These are phyloP conservation scores for Basidiobolus heterosporus DNA, from an alignment of 371 early-diverging fungal species.

Conservation along the genomic window DNA sequence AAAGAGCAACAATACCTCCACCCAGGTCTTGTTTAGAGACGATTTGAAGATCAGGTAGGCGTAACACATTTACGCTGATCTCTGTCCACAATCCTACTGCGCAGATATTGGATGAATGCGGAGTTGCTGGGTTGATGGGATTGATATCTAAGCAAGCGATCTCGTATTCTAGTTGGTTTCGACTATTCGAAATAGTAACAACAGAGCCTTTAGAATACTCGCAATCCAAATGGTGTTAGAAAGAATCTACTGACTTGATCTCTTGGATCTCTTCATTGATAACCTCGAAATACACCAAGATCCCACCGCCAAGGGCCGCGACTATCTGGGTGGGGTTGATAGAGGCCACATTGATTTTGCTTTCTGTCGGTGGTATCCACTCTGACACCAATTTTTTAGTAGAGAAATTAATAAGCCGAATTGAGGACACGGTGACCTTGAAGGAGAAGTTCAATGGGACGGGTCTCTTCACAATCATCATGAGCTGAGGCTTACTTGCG, in stretches of 20 bases:
- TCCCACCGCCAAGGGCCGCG: conserved; percentile 31
- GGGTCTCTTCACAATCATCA: neutral
- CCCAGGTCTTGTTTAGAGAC: conserved; percentile 28
- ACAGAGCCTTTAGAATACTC: too few relatives aligned
- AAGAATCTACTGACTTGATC: conserved; percentile 21
- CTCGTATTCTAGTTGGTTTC: conserved; percentile 33
- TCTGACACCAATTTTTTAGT: conserved; percentile 17
- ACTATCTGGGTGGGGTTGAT: conserved; percentile 28
- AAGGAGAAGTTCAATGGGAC: conserved; percentile 5
- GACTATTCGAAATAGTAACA: too few relatives aligned
- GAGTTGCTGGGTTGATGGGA: conserved; percentile 20
- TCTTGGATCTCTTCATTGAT: conserved; percentile 16
- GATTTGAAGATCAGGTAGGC: conserved; percentile 32
- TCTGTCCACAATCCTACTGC: conserved; percentile 68
- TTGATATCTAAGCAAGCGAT: conserved; percentile 60
- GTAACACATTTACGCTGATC: conserved; percentile 38
- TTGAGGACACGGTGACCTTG: conserved; percentile 35
- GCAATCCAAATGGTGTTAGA: neutral
- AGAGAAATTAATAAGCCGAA: conserved; percentile 24
- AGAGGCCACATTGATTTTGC: conserved; percentile 33
- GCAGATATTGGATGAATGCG: conserved; percentile 20
- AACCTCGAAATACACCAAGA: conserved; percentile 36
- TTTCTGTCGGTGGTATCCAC: conserved; percentile 27
- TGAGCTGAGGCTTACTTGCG: conserved; percentile 21
- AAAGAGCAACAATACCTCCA: conserved; percentile 16